These are phyloP conservation scores for Colletotrichum viniferum DNA, from an alignment of 2,329 filamentous ascomycete genomes.

Conservation along the genomic window DNA sequence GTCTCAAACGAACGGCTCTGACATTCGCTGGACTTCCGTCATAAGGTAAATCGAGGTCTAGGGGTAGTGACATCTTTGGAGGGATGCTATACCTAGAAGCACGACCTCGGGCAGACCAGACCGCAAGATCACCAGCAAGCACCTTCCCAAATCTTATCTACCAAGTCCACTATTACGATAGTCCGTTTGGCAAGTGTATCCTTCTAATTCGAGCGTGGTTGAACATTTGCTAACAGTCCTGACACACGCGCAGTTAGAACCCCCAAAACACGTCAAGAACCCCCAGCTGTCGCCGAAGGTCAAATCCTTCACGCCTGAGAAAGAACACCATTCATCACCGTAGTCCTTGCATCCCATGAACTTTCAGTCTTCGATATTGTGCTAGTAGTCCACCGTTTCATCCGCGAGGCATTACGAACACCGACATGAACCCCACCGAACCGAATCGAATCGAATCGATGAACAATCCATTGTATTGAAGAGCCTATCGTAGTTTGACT, in stretches of 20 bases:
- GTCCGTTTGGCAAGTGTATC: background rate
- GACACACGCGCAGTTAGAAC: background rate
- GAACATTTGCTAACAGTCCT: background rate
- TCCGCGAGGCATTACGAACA: background rate
- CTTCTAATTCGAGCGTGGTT: rapidly evolving
- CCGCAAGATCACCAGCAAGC: too few species aligned
- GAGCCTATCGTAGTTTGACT: background rate
- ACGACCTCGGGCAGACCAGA: background rate
- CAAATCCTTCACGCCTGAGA: rapidly evolving
- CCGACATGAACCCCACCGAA: background rate
- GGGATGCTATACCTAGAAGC: rapidly evolving
- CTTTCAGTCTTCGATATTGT: rapidly evolving
- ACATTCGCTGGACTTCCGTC: background rate
- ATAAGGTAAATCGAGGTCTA: background rate
- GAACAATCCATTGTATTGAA: background rate
- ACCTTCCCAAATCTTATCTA: too few species aligned
- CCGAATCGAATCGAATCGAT: background rate
- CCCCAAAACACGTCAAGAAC: background rate
- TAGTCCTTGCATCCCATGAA: background rate
- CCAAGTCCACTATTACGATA: rapidly evolving
- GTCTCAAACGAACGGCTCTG: too few species aligned
- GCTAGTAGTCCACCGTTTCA: rapidly evolving
- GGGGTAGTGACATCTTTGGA: rapidly evolving
- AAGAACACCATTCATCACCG: rapidly evolving
- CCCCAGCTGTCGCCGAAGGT: background rate